Evolutionary conservation across 139 green algal species (phyloP).

Genomic region (Tetradesmus lagerheimii): DNA sequence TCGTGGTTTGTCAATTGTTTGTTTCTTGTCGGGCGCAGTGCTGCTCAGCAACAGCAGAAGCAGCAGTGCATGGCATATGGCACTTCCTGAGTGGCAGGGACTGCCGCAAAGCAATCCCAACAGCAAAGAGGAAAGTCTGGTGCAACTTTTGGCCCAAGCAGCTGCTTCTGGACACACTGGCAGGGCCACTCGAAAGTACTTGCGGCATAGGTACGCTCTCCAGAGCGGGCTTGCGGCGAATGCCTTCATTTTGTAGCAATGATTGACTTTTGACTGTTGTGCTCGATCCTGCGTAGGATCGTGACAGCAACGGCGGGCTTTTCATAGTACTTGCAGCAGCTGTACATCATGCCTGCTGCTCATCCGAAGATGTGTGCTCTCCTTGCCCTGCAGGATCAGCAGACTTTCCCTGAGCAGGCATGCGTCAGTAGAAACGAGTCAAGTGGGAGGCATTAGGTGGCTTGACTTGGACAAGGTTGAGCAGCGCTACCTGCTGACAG

Average conservation of each 20-base stretch:
- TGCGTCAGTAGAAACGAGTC: conserved; percentile 30
- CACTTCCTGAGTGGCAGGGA: not conserved
- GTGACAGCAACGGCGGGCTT: not conserved
- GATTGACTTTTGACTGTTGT: too few relatives aligned
- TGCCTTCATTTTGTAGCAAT: too few relatives aligned
- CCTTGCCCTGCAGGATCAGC: not conserved
- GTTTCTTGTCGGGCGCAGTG: too few relatives aligned
- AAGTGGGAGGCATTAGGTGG: conserved; percentile 61
- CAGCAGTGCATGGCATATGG: not conserved
- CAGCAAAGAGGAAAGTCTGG: not conserved
- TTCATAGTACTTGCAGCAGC: not conserved
- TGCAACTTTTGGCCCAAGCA: not conserved
- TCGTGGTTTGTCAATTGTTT: too few relatives aligned
- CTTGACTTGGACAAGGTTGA: conserved; percentile 77
- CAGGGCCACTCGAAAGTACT: not conserved
- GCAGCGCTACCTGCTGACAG: conserved; percentile 78
- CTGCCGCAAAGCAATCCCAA: not conserved
- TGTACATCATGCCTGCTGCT: not conserved
- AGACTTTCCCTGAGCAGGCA: conserved; percentile 35
- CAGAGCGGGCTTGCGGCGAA: too few relatives aligned
- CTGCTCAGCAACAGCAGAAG: not conserved
- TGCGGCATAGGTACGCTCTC: not conserved
- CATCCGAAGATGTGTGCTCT: not conserved
- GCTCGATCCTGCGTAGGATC: not conserved
- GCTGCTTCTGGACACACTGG: not conserved